These are phyloP conservation scores for Diplodia mutila DNA, from an alignment of 2,329 filamentous ascomycete species.

Conservation along the genomic window DNA sequence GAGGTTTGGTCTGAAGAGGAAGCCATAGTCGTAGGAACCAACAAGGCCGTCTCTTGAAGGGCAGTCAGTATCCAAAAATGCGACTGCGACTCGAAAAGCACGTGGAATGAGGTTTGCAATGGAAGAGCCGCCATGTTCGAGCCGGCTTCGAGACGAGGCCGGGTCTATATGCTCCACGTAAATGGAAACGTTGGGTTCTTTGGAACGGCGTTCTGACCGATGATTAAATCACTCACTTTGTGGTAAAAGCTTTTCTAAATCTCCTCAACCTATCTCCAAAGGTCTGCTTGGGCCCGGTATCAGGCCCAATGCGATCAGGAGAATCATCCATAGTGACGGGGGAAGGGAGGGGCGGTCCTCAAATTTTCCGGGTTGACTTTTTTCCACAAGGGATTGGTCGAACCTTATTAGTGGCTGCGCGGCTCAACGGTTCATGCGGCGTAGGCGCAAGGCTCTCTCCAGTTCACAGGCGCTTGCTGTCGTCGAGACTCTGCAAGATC, in stretches of 20 bases:
- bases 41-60: conserved; percentile 68
- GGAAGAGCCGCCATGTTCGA: background rate
- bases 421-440: conserved; percentile 9
- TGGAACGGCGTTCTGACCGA: background rate
- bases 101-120: background rate
- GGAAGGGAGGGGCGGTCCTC: background rate
- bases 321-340: conserved; percentile 43
- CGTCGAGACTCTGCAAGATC: background rate
- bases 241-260: conserved; percentile 53
- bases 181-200: background rate
- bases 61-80: conserved; percentile 25
- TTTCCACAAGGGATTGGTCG: conserved; percentile 34
- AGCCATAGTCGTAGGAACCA: conserved; percentile 87
- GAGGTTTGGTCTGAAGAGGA: conserved; percentile 79
- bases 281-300: background rate
- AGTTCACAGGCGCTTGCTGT: background rate
- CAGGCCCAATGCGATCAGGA: conserved; percentile 51
- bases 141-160: background rate
- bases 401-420: conserved; percentile 28
- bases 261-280: conserved; percentile 44
- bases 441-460: background rate
- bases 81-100: too few species aligned
- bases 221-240: conserved; percentile 43
- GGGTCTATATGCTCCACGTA: background rate
- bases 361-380: conserved; percentile 30